Conservation (phyloP, 139 green algal genomes). For the Coelastrella sp. region DNA sequence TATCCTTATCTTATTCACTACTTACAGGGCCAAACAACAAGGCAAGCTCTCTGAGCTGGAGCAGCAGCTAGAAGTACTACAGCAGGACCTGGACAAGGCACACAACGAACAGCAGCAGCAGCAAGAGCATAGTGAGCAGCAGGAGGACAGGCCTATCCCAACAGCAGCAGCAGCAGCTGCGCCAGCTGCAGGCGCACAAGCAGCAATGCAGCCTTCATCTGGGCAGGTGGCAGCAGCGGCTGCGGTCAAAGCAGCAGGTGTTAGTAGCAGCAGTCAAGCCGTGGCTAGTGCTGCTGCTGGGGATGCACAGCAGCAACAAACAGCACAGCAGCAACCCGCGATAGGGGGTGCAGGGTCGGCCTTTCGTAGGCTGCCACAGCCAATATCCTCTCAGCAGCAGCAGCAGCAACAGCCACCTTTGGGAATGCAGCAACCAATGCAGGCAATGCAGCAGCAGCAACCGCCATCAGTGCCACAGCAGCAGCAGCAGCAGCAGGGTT, state of each 20-base stretch:
- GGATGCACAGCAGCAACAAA: not conserved
- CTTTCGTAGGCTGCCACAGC: not conserved
- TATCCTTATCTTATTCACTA: not conserved
- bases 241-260: constrained; percentile 43
- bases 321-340: not conserved
- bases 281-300: constrained; percentile 17
- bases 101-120: constrained; percentile 16
- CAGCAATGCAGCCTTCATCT: not conserved
- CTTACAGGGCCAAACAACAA: constrained; percentile 41
- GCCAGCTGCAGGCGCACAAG: constrained; percentile 13
- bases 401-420: not conserved
- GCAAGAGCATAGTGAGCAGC: constrained; percentile 16
- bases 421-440: not conserved
- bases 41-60: constrained; percentile 58
- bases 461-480: not conserved
- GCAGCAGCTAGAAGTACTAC: constrained; percentile 69
- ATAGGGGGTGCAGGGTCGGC: not conserved
- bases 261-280: not conserved
- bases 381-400: not conserved
- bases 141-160: not conserved
- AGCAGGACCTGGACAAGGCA: constrained; percentile 70
- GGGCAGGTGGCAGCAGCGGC: constrained; percentile 1
- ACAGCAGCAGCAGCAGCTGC: not conserved
- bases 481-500: constrained; percentile 31
- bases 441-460: not conserved